Percentiles rank a stretch among this genome's conserved stretches.
Evolutionary conservation across 768 basidiomycete genomes (phyloP).

Genomic region (Leucosporidium yakuticum): DNA sequence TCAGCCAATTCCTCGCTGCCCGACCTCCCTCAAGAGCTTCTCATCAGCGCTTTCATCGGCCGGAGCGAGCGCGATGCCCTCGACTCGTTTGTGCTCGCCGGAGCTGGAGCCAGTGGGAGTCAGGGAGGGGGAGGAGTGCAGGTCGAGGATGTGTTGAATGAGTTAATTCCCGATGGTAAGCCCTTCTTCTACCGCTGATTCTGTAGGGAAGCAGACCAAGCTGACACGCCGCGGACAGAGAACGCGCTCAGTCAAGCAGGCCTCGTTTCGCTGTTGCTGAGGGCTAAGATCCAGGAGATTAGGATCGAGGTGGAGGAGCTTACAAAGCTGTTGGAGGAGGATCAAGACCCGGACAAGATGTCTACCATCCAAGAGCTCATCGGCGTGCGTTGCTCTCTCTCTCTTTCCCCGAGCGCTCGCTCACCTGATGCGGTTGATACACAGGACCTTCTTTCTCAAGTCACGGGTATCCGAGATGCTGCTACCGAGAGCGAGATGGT

Average conservation of each 20-base stretch:
- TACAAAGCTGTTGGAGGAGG: constrained; percentile 59
- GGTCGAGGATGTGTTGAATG: constrained; percentile 33
- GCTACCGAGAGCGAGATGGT: constrained; percentile 95
- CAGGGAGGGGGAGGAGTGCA: constrained; percentile 10
- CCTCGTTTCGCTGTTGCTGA: constrained; percentile 61
- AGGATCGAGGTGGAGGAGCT: constrained; percentile 66
- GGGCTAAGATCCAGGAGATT: constrained; percentile 62
- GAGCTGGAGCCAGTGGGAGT: not conserved
- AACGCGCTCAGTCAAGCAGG: constrained; percentile 66
- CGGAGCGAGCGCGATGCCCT: constrained; percentile 25
- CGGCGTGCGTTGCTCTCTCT: constrained; percentile 54
- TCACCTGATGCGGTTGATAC: not conserved
- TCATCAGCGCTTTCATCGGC: constrained; percentile 6
- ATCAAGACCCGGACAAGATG: constrained; percentile 86
- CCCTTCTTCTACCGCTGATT: not conserved
- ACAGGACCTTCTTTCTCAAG: constrained; percentile 88
- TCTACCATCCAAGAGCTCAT: constrained; percentile 92
- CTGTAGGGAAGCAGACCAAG: not conserved
- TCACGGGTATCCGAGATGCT: constrained; percentile 92
- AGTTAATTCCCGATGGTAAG: constrained; percentile 31
- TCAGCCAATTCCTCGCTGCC: not conserved
- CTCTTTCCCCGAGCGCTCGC: not conserved
- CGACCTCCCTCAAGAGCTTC: constrained; percentile 26
- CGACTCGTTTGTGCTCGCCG: constrained; percentile 28
- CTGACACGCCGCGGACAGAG: constrained; percentile 50